phyloP scores from a whole-genome alignment of 345 rosid species.

The Reutealis trisperma region DNA sequence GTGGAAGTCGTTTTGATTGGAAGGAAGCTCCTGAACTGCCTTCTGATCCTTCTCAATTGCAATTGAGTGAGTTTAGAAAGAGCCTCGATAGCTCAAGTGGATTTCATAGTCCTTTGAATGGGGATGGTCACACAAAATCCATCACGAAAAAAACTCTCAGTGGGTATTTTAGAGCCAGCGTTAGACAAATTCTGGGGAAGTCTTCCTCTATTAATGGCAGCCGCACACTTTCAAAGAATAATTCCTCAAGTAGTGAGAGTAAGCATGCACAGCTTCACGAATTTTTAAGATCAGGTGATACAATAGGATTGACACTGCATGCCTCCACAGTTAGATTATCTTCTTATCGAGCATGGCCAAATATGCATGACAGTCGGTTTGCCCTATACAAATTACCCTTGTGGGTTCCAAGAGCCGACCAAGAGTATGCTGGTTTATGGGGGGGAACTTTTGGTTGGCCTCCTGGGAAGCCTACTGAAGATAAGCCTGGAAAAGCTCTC shows the following conservation, averaged over 20 bases:
- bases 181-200: constrained; percentile 59
- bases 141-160: constrained; percentile 49
- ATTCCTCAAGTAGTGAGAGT: constrained; percentile 56
- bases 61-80: constrained; percentile 46
- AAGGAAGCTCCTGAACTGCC: constrained; percentile 35
- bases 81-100: constrained; percentile 37
- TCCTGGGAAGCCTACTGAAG: constrained; percentile 63
- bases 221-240: constrained; percentile 34
- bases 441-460: constrained; percentile 95
- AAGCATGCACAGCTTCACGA: constrained; percentile 53
- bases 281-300: constrained; percentile 63
- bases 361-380: constrained; percentile 69
- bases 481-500: constrained; percentile 75
- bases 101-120: constrained; percentile 24
- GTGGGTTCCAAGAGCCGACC: constrained; percentile 42
- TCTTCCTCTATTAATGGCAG: constrained; percentile 44
- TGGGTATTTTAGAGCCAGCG: constrained; percentile 47
- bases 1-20: constrained; percentile 45
- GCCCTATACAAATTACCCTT: constrained; percentile 78
- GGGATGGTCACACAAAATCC: constrained; percentile 35
- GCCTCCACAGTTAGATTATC: constrained; percentile 57
- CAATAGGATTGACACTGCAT: constrained; percentile 54
- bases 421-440: constrained; percentile 83
- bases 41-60: constrained; percentile 44
- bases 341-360: constrained; percentile 85